Evolutionary conservation across 1,284 basidiomycete genomes (phyloP), one percentile per base, ranked within the genome.

Genomic region (Violaceomyces palustris): DNA sequence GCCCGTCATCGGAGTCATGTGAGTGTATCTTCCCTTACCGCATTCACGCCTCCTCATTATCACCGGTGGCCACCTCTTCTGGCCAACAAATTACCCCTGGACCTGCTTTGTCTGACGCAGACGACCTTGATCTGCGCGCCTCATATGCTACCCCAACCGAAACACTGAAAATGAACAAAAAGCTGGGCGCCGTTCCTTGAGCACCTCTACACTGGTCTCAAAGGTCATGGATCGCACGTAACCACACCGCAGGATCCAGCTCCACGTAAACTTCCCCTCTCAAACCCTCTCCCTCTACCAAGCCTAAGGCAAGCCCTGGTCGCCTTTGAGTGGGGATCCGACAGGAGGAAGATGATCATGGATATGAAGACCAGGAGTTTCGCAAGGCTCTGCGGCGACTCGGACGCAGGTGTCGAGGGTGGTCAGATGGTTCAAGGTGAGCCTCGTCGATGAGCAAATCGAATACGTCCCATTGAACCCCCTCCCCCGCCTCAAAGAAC

Each of bases 311-410:
- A 88, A 66, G 91, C 88, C 4, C 79, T 91, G 23, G 79, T 94
- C 30, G 91, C 83, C 3, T 79, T 92, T 39, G 92, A 97, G 76
- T 96, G 89, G 85, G 92, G 92, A 22, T 86, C 85, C 1, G 90
- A 93, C 73, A 80, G 92, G 14, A 78, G 78, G 3, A 65, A 75
- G 10, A 75, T 76, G 6, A 78, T 64, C 4, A 55, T 73, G 12
- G 74, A 77, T 3, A 78, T 80, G 44, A 94, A 94, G 70, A 78
- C 81, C 1, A 74, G 74, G 21, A 84, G 84, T 8, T 96, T 88
- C 76, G 75, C 80, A 46, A 81, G 82, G 4, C 81, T 97, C 14
- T 84, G 87, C 1, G 89, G 85, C 2, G 82, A 93, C 62, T 79
- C 82, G 1, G 77, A 74, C 29, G 58, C 60, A n/a, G 59, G 62